Base-by-base conservation (phyloP, 768 basidiomycete species). In the Agaricus subrufescens region DNA sequence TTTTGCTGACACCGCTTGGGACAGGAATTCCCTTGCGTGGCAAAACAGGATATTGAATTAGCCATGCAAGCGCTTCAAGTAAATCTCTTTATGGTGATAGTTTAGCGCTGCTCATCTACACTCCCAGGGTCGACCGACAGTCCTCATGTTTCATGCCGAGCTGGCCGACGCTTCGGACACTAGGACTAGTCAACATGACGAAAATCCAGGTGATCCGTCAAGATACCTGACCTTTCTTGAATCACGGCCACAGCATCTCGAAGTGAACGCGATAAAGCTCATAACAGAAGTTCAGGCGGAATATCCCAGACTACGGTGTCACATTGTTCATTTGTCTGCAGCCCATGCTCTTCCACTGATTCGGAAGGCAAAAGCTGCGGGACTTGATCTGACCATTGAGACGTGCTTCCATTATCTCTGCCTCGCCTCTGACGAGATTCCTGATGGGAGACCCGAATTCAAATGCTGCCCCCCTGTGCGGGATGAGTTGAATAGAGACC, bases 341-440 rank as follows among this genome's bases (percentile, higher is more conserved):
- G 79, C 94, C 4, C 75, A 79, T 23, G 92, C 94, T 4, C 81
- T 99, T 19, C 90, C 87, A 3, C 61, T 83, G 39, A 84, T 98
- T 58, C 82, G 83, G 42, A 75, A 80, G 46, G 94, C 94, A 3
- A 85, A 78, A 63, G 67, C 73, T 1, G 72, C 80, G 1, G 84
- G 87, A 0, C 70, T 84, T 34, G 85, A 86, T 8, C 73, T 99
- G 50, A 93, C 94, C 0, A 91, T 94, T 49, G 96, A 99, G 76
- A 99, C 96, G 0, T 98, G 95, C 70, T 98, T 96, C 73, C 96
- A 99, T 70, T 99, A 99, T 73, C 83, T 98, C 23, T 85, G 85
- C 62, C 81, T 97, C 7, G 75, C 81, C 40, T 79, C 93, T 0
- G 80, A 84, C 52, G 71, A 82, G 46, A 87, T 97, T 56, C 92